Percentiles rank a stretch among this genome's conserved stretches.
phyloP scores from a whole-genome alignment of 2,329 filamentous ascomycete species.

The Claviceps monticola region DNA sequence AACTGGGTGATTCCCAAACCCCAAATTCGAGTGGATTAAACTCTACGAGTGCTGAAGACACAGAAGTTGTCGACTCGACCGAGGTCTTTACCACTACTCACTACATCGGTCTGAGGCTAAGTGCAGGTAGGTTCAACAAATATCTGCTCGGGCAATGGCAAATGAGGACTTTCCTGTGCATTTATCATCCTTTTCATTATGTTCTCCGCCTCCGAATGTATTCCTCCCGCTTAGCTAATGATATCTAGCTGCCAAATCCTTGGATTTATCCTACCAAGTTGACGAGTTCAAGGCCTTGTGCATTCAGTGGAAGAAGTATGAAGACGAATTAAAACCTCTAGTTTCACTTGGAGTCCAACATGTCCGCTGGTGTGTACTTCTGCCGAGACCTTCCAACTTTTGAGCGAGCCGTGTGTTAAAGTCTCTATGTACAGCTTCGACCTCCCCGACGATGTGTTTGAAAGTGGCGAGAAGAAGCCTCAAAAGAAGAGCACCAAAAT shows the following conservation, averaged over 20 bases:
- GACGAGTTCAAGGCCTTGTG: slow-evolving; percentile 78
- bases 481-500: slow-evolving; percentile 37
- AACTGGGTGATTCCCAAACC: slow-evolving; percentile 18
- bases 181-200: background rate
- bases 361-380: slow-evolving; percentile 58
- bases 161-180: background rate
- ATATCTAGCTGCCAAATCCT: slow-evolving; percentile 46
- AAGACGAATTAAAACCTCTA: slow-evolving; percentile 49
- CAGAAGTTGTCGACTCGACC: slow-evolving; percentile 10
- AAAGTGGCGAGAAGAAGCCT: slow-evolving; percentile 61
- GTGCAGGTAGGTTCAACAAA: slow-evolving; percentile 45
- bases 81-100: slow-evolving; percentile 79
- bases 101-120: slow-evolving; percentile 79
- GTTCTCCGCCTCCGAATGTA: background rate
- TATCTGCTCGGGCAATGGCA: background rate
- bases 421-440: slow-evolving; percentile 48
- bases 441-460: slow-evolving; percentile 82
- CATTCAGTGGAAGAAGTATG: slow-evolving; percentile 59
- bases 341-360: slow-evolving; percentile 65
- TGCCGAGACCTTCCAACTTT: background rate
- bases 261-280: slow-evolving; percentile 71
- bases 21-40: background rate
- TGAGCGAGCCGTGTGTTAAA: background rate
- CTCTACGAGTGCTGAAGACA: slow-evolving; percentile 32
- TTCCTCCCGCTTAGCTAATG: background rate